These are phyloP conservation scores for Saposhnikovia divaricata DNA, from an alignment of 129 eudicot species.

Conservation along the genomic window DNA sequence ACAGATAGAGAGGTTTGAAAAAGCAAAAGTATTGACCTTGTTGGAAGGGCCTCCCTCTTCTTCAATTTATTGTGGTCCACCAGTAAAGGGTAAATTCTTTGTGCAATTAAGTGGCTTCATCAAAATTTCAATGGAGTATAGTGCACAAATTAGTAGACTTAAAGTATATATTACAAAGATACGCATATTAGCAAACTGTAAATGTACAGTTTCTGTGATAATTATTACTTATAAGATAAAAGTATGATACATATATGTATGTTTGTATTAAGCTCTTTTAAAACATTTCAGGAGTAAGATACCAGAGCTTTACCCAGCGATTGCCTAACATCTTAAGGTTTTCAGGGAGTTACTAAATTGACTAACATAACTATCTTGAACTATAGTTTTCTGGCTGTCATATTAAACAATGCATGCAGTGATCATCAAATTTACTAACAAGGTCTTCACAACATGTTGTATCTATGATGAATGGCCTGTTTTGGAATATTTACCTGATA, in stretches of 20 bases:
- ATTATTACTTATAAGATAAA: no score
- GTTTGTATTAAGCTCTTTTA: neutral
- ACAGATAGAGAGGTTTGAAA: conserved; percentile 7
- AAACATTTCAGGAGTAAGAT: neutral
- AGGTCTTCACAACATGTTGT: neutral
- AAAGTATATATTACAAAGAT: neutral
- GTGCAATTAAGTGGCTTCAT: conserved; percentile 13
- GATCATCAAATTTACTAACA: neutral
- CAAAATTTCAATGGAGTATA: neutral
- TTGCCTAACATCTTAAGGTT: neutral
- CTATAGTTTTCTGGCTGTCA: neutral
- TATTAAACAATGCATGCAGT: neutral
- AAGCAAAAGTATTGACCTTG: conserved; percentile 9
- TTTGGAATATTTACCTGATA: neutral
- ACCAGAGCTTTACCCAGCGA: neutral
- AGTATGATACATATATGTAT: neutral
- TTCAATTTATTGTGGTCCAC: conserved; percentile 4
- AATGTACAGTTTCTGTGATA: neutral
- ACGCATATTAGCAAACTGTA: neutral
- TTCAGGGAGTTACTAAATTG: no score
- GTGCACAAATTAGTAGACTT: neutral
- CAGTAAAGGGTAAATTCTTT: neutral
- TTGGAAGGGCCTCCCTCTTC: conserved; percentile 2
- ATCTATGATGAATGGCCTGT: neutral
- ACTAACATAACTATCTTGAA: no score